Conservation (phyloP, 805 yeast species). For the Wickerhamomyces hampshirensis region DNA sequence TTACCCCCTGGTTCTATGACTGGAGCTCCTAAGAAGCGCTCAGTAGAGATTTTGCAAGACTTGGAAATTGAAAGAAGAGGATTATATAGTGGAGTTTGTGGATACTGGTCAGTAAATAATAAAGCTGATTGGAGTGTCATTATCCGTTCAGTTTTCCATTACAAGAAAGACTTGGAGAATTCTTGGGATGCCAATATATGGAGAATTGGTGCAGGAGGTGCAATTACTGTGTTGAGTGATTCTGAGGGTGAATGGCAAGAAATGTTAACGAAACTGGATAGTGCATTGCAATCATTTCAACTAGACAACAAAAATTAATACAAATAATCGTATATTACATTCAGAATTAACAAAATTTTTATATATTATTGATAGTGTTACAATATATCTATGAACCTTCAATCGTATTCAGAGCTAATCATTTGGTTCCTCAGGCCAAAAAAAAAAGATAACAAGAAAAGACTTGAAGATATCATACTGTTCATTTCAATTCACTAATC, state of each 20-base stretch:
- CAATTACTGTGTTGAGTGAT: conserved; percentile 84
- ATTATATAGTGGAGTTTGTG: conserved; percentile 89
- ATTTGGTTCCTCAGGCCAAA: background rate
- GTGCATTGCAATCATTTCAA: conserved; percentile 43
- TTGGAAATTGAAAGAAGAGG: conserved; percentile 51
- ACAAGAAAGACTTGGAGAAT: conserved; percentile 40
- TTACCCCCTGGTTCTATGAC: conserved; percentile 99
- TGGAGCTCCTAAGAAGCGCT: conserved; percentile 95
- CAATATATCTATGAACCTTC: no score
- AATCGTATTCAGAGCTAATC: no score
- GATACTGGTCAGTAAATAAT: conserved; percentile 88
- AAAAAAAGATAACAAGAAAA: background rate
- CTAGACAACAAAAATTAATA: no score
- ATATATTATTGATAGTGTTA: background rate
- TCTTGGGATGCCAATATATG: conserved; percentile 39
- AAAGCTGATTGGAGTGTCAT: conserved; percentile 95
- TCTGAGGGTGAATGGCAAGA: conserved; percentile 89
- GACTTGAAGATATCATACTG: background rate
- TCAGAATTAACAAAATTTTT: background rate
- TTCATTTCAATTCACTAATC: conserved; percentile 64
- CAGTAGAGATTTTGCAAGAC: conserved; percentile 73
- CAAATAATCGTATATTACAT: no score
- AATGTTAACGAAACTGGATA: conserved; percentile 72
- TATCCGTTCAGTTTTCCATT: conserved; percentile 76
- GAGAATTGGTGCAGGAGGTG: conserved; percentile 98